Evolutionary conservation across 192 early-diverging fungal genomes (phyloP).

Genomic region (Piromyces sp.): DNA sequence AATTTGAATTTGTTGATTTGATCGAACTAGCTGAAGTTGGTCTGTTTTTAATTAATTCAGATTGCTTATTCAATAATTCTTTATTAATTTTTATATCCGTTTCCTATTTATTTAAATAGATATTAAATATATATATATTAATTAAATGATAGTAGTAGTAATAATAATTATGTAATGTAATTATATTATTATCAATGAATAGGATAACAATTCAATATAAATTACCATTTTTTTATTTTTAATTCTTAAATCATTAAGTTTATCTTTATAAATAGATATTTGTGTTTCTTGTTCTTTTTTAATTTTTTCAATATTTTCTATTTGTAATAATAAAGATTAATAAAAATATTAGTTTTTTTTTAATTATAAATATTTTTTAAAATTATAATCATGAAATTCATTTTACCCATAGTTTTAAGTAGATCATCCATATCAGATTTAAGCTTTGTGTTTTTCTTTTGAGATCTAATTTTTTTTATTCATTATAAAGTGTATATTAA

Average conservation of each 20-base stretch:
- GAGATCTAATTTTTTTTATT: no score
- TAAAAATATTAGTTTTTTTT: no score
- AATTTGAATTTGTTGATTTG: neutral
- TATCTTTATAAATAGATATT: neutral
- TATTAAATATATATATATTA: no score
- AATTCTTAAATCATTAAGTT: neutral
- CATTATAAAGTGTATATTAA: no score
- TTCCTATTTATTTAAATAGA: neutral
- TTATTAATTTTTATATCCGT: neutral
- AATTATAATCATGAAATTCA: no score
- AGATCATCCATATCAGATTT: neutral
- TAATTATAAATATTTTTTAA: no score
- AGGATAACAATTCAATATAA: no score
- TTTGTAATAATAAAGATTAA: neutral
- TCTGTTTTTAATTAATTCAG: neutral
- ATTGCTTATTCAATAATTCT: neutral
- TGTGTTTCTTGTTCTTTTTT: neutral
- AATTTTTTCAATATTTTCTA: neutral
- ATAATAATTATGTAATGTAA: no score
- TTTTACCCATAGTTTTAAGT: neutral
- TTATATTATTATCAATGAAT: no score
- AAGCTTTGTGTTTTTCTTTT: neutral
- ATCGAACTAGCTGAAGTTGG: neutral
- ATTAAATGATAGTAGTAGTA: no score
- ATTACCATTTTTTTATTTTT: neutral